Conservation (phyloP, 2,329 filamentous ascomycete species). For the Cercospora sojina region DNA sequence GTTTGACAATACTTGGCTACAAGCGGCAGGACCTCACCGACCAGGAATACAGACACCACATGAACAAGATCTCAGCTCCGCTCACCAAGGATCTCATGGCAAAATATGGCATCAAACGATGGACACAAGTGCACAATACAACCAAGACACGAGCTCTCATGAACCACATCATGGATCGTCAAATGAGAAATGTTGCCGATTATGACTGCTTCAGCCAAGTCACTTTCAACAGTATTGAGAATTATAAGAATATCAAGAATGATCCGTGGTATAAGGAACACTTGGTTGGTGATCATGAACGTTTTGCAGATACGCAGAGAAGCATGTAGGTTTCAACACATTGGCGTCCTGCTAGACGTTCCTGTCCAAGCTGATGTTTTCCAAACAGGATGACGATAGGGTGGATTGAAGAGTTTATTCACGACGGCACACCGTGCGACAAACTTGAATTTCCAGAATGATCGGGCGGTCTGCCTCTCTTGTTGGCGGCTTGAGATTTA, state of each 20-base stretch:
- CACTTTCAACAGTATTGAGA: constrained; percentile 46
- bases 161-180: constrained; percentile 45
- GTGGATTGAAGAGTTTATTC: constrained; percentile 47
- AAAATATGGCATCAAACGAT: constrained; percentile 51
- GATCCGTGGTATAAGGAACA: constrained; percentile 52
- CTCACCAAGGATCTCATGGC: constrained; percentile 52
- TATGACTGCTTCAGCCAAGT: constrained; percentile 54
- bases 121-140: constrained; percentile 51
- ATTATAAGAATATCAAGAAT: constrained; percentile 51
- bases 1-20: constrained; percentile 53
- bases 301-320: constrained; percentile 52
- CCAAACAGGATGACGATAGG: constrained; percentile 49
- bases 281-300: constrained; percentile 49
- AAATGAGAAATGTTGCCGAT: constrained; percentile 52
- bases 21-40: constrained; percentile 50
- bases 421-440: constrained; percentile 35
- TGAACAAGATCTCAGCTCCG: constrained; percentile 49
- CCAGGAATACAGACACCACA: constrained; percentile 50
- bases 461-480: not conserved
- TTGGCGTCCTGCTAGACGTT: not conserved
- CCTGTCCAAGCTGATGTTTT: not conserved
- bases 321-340: constrained; percentile 36
- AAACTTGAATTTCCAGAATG: not conserved
- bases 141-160: constrained; percentile 42
- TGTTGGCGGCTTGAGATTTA: not conserved